Percentiles rank a stretch among this genome's conserved stretches.
These are phyloP conservation scores for bread wheat (Triticum aestivum) DNA, from an alignment of 176 grass and related monocot genomes.

Conservation along the genomic window IWGSC_CS_RefSeq_v2.1 NC_057800.1:220393033-220393532, in stretches of 20 bases:
- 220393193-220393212: constrained; percentile 55
- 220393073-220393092: background rate
- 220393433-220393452: background rate
- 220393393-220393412: background rate
- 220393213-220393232: background rate
- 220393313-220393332: background rate
- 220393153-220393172: constrained; percentile 66
- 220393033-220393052: background rate
- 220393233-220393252: background rate
- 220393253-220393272: background rate
- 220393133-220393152: constrained; percentile 55
- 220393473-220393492: background rate
- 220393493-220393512: background rate
- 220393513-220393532: background rate
- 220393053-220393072: background rate
- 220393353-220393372: constrained; percentile 83
- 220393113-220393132: background rate
- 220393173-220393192: constrained; percentile 80
- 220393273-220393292: background rate
- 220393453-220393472: background rate
- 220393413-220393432: background rate
- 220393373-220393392: constrained; percentile 96
- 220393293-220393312: background rate
- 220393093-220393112: background rate
- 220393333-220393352: constrained; percentile 87